A percentile compares a stretch with the other conserved stretches of the same genome.
These are phyloP conservation scores for Rosa rugosa DNA, from an alignment of 306 rosid genomes.

Conservation along the genomic window DNA sequence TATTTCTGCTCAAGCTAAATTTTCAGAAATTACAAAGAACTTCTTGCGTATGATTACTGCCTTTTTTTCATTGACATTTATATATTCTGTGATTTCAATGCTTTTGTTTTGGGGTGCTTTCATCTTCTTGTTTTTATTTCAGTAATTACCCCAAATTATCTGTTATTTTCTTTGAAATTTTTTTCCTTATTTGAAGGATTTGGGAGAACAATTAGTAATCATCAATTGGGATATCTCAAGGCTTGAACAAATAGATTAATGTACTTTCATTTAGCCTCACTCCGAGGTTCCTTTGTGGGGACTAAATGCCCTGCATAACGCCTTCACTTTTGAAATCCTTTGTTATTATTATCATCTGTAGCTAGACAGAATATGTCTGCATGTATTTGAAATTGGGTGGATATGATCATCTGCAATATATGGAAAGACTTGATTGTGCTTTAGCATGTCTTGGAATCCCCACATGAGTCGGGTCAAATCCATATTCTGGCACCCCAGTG, in stretches of 20 bases:
- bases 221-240: background rate
- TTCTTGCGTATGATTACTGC: slow-evolving; percentile 65
- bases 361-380: background rate
- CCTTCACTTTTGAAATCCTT: background rate
- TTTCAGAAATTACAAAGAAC: slow-evolving; percentile 67
- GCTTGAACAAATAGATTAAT: background rate
- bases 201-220: background rate
- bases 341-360: background rate
- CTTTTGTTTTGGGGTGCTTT: background rate
- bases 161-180: background rate
- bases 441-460: background rate
- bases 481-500: background rate
- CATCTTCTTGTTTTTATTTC: background rate
- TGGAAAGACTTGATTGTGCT: no score
- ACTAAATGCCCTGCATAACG: background rate
- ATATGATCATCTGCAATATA: background rate
- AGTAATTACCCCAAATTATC: background rate
- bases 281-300: background rate
- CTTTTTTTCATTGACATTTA: background rate
- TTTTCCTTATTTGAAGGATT: background rate
- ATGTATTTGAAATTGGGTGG: background rate
- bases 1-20: slow-evolving; percentile 57
- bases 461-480: background rate
- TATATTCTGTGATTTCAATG: background rate
- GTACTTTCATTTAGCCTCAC: background rate